Conservation (phyloP, 805 yeast species). For the Yamadazyma takamatsuzukensis region DNA sequence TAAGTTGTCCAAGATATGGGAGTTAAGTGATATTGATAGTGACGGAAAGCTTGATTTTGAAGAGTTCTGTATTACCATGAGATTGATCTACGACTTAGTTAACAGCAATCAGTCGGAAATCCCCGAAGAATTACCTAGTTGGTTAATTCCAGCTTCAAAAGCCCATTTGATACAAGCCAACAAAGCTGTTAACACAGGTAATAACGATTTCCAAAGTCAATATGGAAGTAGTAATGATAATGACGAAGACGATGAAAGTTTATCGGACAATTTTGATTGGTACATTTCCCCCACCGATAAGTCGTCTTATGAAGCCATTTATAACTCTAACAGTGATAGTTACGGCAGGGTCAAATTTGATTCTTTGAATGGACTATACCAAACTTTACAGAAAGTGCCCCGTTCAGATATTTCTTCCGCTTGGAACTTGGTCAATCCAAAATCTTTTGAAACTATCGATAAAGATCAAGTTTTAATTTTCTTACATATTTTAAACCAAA, state of each 20-base stretch:
- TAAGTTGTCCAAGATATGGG: constrained; percentile 85
- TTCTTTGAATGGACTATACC: constrained; percentile 64
- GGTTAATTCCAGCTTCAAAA: constrained; percentile 91
- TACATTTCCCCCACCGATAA: constrained; percentile 90
- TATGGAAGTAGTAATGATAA: constrained; percentile 38
- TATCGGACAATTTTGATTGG: constrained; percentile 84
- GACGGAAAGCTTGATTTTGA: constrained; percentile 94
- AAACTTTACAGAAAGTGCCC: constrained; percentile 69
- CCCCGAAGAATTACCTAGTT: constrained; percentile 76
- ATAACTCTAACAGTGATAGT: constrained; percentile 67
- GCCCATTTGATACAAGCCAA: constrained; percentile 84
- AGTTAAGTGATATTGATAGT: constrained; percentile 84
- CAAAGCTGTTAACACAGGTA: constrained; percentile 47
- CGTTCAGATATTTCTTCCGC: constrained; percentile 82
- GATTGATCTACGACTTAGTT: constrained; percentile 86
- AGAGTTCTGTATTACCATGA: constrained; percentile 97
- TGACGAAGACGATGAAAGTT: constrained; percentile 60
- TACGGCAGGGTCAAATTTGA: constrained; percentile 79
- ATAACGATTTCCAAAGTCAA: constrained; percentile 12
- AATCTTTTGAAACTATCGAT: constrained; percentile 80
- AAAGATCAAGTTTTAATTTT: constrained; percentile 89
- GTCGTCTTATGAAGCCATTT: constrained; percentile 71
- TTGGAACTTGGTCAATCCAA: constrained; percentile 94
- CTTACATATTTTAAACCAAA: constrained; percentile 85
- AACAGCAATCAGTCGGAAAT: constrained; percentile 57